Conservation (phyloP, 2,329 filamentous ascomycete species). For the Hypoxylon sp. region DNA sequence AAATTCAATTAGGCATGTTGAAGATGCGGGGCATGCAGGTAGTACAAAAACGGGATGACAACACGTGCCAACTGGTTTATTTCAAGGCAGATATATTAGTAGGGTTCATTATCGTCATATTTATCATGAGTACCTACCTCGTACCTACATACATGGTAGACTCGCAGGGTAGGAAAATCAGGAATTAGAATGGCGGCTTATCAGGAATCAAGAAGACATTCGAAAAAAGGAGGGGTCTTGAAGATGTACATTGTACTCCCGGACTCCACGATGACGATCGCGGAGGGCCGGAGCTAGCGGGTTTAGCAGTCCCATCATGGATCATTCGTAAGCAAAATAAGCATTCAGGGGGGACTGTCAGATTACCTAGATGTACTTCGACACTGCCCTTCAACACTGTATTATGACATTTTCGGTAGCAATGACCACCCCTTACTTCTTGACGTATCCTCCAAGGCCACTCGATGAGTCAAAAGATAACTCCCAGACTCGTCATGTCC, state of each 20-base stretch:
- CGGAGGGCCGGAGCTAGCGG: not conserved
- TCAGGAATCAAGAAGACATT: not conserved
- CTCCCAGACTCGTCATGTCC: constrained; percentile 49
- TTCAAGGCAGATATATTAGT: constrained; percentile 3
- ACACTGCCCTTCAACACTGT: not conserved
- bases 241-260: not conserved
- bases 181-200: not conserved
- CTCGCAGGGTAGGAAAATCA: not conserved
- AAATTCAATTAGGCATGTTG: not conserved
- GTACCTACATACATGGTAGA: too few relatives aligned
- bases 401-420: not conserved
- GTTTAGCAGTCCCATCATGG: too few relatives aligned
- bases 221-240: not conserved
- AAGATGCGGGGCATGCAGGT: not conserved
- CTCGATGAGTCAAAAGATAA: constrained; percentile 10
- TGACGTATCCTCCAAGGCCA: constrained; percentile 33
- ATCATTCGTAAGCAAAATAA: too few relatives aligned
- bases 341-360: too few relatives aligned
- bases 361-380: not conserved
- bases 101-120: too few relatives aligned
- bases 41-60: constrained; percentile 12
- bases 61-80: constrained; percentile 18
- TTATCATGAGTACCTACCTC: too few relatives aligned
- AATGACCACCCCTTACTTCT: constrained; percentile 31
- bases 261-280: not conserved